Evolutionary conservation across 805 yeast species (phyloP).

Genomic region (Teunomyces funiuensis): DNA sequence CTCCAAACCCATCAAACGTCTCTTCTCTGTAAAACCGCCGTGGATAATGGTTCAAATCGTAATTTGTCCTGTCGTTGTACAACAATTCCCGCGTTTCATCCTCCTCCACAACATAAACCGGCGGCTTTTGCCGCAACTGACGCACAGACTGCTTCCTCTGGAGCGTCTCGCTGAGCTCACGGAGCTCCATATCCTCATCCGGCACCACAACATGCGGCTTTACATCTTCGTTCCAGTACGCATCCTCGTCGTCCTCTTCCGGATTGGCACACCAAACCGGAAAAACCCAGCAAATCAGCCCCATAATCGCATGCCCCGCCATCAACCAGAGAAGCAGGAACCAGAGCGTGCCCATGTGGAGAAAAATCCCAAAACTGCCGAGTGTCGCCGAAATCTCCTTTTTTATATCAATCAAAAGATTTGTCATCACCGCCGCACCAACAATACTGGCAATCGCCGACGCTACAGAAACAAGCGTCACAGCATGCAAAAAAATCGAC

Average conservation of each 20-base stretch:
- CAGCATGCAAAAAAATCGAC: slow-evolving; percentile 29
- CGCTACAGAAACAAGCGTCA: slow-evolving; percentile 37
- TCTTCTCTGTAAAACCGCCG: slow-evolving; percentile 22
- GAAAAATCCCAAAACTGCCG: slow-evolving; percentile 46
- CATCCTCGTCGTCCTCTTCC: slow-evolving; percentile 22
- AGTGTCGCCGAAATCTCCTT: slow-evolving; percentile 30
- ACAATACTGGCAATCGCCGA: slow-evolving; percentile 29
- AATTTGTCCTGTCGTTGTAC: slow-evolving; percentile 14
- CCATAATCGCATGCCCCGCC: slow-evolving; percentile 16
- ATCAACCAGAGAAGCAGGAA: slow-evolving; percentile 40
- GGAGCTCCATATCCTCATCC: slow-evolving; percentile 30
- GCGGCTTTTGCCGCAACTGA: background rate
- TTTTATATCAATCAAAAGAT: slow-evolving; percentile 23
- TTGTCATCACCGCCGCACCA: slow-evolving; percentile 30
- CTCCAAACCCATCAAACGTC: slow-evolving; percentile 19
- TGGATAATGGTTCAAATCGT: slow-evolving; percentile 2
- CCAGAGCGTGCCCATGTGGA: slow-evolving; percentile 45
- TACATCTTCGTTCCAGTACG: background rate
- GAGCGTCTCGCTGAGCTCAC: slow-evolving; percentile 37
- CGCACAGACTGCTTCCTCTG: slow-evolving; percentile 27
- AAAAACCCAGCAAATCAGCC: slow-evolving; percentile 35
- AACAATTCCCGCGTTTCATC: slow-evolving; percentile 23
- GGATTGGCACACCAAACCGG: slow-evolving; percentile 57
- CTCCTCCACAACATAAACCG: slow-evolving; percentile 10
- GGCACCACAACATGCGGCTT: slow-evolving; percentile 4